Conservation (phyloP, 306 rosid genomes). For the Arachis hypogaea region DNA sequence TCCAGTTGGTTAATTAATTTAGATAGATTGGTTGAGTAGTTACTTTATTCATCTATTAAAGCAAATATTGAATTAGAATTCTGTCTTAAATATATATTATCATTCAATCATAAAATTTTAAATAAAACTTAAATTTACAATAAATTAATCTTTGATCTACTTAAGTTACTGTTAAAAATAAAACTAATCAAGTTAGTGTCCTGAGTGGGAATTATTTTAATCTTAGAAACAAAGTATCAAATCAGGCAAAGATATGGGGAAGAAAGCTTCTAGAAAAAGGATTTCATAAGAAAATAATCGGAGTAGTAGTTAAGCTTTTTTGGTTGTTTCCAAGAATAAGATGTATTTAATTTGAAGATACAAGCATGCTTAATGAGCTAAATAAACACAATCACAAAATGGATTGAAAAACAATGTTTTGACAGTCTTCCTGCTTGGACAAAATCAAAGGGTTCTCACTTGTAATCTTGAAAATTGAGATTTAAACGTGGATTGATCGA, state of each 20-base stretch:
- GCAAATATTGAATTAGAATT: no score
- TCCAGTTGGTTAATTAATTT: no score
- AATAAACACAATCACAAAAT: neutral
- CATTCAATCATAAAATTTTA: no score
- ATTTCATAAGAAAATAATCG: neutral
- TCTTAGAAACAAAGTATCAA: constrained; percentile 25
- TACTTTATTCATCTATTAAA: no score
- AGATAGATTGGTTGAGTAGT: no score
- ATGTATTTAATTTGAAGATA: neutral
- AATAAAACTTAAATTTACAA: no score
- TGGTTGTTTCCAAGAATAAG: neutral
- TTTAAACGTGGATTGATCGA: neutral
- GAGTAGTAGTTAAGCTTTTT: neutral
- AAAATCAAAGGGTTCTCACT: constrained; percentile 14
- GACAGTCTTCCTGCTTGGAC: neutral
- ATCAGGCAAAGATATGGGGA: constrained; percentile 11
- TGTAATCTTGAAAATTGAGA: neutral
- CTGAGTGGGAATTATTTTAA: no score
- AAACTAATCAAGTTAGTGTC: no score
- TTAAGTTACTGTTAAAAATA: no score
- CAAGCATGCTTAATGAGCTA: neutral
- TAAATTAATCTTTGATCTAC: no score
- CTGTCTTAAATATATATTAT: no score
- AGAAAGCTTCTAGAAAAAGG: neutral
- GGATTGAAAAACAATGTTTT: neutral